These are phyloP conservation scores for Podaxis sp. DNA, from an alignment of 768 basidiomycete genomes.

Conservation along the genomic window DNA sequence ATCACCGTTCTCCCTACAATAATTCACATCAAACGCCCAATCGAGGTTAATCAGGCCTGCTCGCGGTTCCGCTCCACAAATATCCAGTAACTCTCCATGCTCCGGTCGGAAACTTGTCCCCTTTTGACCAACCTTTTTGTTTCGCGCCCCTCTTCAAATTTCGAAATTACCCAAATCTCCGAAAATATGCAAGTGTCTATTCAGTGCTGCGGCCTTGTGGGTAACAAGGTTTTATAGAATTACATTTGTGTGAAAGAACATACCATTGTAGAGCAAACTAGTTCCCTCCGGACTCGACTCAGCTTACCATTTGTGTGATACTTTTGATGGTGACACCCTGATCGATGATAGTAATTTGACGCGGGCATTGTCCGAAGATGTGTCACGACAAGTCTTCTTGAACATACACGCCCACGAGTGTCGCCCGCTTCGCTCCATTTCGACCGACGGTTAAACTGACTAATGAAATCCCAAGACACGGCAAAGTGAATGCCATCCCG, in stretches of 20 bases:
- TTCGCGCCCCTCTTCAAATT: neutral
- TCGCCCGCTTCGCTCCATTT: conserved; percentile 4
- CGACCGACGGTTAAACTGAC: neutral
- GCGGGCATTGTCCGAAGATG: neutral
- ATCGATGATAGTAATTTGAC: neutral
- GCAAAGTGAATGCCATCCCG: neutral
- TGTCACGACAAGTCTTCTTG: neutral
- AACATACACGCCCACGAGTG: neutral
- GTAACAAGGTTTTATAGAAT: conserved; percentile 2
- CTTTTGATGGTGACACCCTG: neutral
- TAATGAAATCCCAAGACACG: neutral
- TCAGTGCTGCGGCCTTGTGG: neutral
- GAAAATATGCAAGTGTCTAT: neutral
- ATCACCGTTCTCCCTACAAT: neutral
- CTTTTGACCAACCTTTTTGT: conserved; percentile 12
- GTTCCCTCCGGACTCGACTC: neutral
- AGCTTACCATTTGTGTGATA: neutral
- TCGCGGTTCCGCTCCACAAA: neutral
- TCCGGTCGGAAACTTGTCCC: conserved; percentile 10
- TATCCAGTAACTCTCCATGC: conserved; percentile 7
- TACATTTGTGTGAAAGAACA: neutral
- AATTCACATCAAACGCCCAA: neutral
- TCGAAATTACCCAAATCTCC: neutral
- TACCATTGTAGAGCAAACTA: neutral
- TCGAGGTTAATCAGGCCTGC: neutral